phyloP scores from a whole-genome alignment of 768 basidiomycete species.

The Amanita pallidorosea region DNA sequence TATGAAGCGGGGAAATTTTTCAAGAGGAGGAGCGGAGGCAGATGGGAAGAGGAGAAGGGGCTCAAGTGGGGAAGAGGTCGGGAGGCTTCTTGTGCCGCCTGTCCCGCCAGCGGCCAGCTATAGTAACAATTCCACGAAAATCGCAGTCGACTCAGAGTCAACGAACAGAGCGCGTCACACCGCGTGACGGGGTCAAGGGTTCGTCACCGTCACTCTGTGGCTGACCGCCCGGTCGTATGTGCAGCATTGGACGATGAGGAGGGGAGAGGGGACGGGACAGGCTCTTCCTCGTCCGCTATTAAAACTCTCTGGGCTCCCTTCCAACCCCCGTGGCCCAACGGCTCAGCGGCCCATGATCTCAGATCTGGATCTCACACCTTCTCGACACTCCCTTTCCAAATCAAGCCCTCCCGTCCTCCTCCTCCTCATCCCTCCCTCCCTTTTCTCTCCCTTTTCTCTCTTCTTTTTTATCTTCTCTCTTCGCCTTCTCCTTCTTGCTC shows the following conservation, averaged over 20 bases:
- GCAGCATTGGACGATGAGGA: not conserved
- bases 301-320: conserved; percentile 1
- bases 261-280: not conserved
- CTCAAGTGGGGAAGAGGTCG: not conserved
- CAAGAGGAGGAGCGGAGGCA: not conserved
- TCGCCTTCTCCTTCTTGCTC: conserved; percentile 5
- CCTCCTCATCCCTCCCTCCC: conserved; percentile 11
- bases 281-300: not conserved
- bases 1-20: not conserved
- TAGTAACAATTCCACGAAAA: conserved; percentile 8
- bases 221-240: not conserved
- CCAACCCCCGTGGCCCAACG: conserved; percentile 4
- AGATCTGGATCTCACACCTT: conserved; percentile 8
- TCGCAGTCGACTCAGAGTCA: conserved; percentile 6
- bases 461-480: conserved; percentile 16
- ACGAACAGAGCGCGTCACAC: conserved; percentile 8
- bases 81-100: conserved; percentile 5
- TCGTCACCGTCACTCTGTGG: conserved; percentile 6
- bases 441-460: conserved; percentile 15
- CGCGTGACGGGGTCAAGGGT: conserved; percentile 9
- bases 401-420: conserved; percentile 10
- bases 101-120: conserved; percentile 9
- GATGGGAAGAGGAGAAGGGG: not conserved
- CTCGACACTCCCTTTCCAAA: conserved; percentile 8
- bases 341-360: conserved; percentile 6